phyloP scores from a whole-genome alignment of 345 rosid species.

The Boechera stricta region DNA sequence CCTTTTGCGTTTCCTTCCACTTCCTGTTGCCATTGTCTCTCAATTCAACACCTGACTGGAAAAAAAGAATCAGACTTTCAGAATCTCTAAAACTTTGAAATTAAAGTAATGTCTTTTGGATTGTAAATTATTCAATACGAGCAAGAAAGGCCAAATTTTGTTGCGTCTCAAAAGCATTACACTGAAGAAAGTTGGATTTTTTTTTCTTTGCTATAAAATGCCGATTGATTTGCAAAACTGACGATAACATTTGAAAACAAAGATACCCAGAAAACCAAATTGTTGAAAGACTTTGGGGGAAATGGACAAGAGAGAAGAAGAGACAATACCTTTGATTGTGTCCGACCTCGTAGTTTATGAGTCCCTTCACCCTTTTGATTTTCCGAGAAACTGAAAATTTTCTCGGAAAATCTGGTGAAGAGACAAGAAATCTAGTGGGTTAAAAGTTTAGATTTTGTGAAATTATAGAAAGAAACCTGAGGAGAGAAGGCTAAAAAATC shows the following conservation, averaged over 20 bases:
- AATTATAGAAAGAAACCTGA: slow-evolving; percentile 9
- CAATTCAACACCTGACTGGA: slow-evolving; percentile 9
- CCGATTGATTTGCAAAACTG: slow-evolving; percentile 1
- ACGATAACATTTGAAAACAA: background rate
- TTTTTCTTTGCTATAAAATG: background rate
- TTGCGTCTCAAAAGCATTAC: slow-evolving; percentile 14
- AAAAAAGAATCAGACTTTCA: slow-evolving; percentile 7
- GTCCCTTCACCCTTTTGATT: slow-evolving; percentile 24
- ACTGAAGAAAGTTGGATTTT: slow-evolving; percentile 5
- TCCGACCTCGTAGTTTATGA: background rate
- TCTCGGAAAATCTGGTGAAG: slow-evolving; percentile 36
- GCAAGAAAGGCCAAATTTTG: slow-evolving; percentile 10
- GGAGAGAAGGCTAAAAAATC: slow-evolving; percentile 9
- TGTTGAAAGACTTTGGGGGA: background rate
- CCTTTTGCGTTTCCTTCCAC: slow-evolving; percentile 59
- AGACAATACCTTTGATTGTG: slow-evolving; percentile 18
- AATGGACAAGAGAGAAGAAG: slow-evolving; percentile 16
- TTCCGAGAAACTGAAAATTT: slow-evolving; percentile 21
- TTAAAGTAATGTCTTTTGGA: background rate
- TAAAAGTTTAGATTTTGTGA: background rate
- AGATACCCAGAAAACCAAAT: slow-evolving; percentile 13
- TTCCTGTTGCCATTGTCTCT: slow-evolving; percentile 40
- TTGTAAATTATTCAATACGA: background rate
- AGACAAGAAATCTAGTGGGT: slow-evolving; percentile 4
- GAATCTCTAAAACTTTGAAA: slow-evolving; percentile 21